These are phyloP conservation scores for Dendrobium nobile DNA, from an alignment of 106 monocot species.

Conservation along the genomic window DNA sequence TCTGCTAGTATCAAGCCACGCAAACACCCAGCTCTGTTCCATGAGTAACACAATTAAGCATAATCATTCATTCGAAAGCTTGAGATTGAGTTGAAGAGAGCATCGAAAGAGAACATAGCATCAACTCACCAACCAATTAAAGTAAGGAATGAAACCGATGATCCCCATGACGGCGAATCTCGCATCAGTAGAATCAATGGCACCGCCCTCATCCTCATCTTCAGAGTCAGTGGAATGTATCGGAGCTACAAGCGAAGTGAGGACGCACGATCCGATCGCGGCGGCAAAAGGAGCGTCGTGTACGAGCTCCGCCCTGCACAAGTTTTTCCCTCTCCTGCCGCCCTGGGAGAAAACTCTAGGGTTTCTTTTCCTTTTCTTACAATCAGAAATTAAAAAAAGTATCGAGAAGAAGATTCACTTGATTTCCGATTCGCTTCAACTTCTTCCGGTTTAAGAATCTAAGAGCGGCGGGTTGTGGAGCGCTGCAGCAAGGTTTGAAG, in stretches of 20 bases:
- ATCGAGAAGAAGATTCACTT: not conserved
- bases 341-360: not conserved
- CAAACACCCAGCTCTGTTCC: conserved; percentile 89
- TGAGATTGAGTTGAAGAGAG: not conserved
- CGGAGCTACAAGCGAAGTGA: conserved; percentile 63
- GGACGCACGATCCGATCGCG: conserved; percentile 84
- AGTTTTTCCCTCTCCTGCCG: conserved; percentile 5
- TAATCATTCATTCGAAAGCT: conserved; percentile 11
- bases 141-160: conserved; percentile 91
- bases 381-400: not conserved
- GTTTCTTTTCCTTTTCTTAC: not conserved
- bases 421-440: not conserved
- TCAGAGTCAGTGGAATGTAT: conserved; percentile 8
- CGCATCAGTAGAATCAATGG: conserved; percentile 61
- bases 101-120: not conserved
- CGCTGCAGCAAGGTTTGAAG: not conserved
- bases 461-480: not conserved
- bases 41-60: not conserved
- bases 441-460: not conserved
- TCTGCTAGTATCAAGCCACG: conserved; percentile 78
- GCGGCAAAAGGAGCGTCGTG: conserved; percentile 79
- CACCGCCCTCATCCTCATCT: conserved; percentile 32
- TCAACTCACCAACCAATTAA: conserved; percentile 84
- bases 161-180: conserved; percentile 89
- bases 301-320: conserved; percentile 44